These are phyloP conservation scores for Baorangia bicolor DNA, from an alignment of 768 basidiomycete species.

Conservation along the genomic window DNA sequence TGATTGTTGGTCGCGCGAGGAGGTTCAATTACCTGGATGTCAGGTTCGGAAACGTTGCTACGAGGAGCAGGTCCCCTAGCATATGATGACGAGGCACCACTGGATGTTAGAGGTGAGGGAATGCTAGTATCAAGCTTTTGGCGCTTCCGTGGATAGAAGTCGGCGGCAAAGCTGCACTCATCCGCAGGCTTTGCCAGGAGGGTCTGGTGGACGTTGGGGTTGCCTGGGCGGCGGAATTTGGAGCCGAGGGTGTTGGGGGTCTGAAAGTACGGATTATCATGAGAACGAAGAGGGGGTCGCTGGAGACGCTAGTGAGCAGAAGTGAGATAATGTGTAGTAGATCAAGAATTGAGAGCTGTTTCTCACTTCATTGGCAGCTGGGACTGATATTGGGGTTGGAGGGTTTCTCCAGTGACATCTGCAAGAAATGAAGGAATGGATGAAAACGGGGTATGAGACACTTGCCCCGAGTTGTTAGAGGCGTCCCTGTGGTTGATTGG, in stretches of 20 bases:
- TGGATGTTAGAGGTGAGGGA: neutral
- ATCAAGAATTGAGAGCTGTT: neutral
- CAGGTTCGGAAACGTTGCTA: constrained; percentile 14
- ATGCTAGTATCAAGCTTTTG: constrained; percentile 14
- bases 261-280: constrained; percentile 17
- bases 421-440: constrained; percentile 6
- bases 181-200: constrained; percentile 12
- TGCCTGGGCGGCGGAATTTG: constrained; percentile 7
- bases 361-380: constrained; percentile 17
- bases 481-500: constrained; percentile 32
- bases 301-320: constrained; percentile 7
- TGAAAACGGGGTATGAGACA: neutral
- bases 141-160: constrained; percentile 23
- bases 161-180: neutral
- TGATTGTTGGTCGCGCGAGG: neutral
- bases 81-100: constrained; percentile 4
- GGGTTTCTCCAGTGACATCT: constrained; percentile 16
- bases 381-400: constrained; percentile 25
- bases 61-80: neutral
- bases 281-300: neutral
- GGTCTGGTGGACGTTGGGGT: constrained; percentile 25
- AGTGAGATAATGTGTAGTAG: constrained; percentile 3
- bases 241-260: neutral
- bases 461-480: constrained; percentile 23
- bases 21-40: constrained; percentile 21